These are phyloP conservation scores for Lentinula aciculospora DNA, from an alignment of 768 basidiomycete species.

Conservation along the genomic window DNA sequence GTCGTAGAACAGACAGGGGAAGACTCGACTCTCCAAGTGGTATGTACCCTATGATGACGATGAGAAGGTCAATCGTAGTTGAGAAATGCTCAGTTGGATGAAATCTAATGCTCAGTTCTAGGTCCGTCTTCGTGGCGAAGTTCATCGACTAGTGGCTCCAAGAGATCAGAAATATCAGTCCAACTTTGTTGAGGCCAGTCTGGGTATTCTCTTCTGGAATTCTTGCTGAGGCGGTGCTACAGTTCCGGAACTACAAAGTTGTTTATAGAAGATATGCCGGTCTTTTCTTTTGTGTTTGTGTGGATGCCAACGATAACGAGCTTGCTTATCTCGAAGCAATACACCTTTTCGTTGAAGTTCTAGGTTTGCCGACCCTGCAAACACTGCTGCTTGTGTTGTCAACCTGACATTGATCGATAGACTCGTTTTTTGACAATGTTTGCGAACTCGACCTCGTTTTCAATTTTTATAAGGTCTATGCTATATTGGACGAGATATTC, in stretches of 20 bases:
- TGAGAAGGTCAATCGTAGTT: constrained; percentile 67
- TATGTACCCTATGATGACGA: constrained; percentile 99
- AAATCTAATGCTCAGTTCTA: constrained; percentile 20
- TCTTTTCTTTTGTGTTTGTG: constrained; percentile 95
- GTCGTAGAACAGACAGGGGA: constrained; percentile 90
- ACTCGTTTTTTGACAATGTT: constrained; percentile 98
- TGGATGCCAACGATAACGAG: constrained; percentile 98
- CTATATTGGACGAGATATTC: constrained; percentile 97
- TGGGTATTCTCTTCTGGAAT: constrained; percentile 5
- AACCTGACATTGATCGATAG: constrained; percentile 32
- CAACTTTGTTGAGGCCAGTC: constrained; percentile 92
- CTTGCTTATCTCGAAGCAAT: constrained; percentile 96
- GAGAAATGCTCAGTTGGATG: background rate
- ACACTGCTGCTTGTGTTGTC: constrained; percentile 2
- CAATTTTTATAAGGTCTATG: constrained; percentile 99
- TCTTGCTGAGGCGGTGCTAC: constrained; percentile 5
- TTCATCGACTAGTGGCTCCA: constrained; percentile 92
- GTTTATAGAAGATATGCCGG: constrained; percentile 97
- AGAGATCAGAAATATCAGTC: constrained; percentile 98
- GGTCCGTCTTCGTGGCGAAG: constrained; percentile 93
- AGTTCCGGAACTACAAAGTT: constrained; percentile 98
- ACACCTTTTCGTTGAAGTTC: constrained; percentile 95
- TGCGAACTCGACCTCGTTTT: constrained; percentile 98
- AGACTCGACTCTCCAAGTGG: constrained; percentile 97
- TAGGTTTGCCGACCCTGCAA: constrained; percentile 52